phyloP scores from a whole-genome alignment of 805 yeast genomes.

The Brettanomyces custersianus region DNA sequence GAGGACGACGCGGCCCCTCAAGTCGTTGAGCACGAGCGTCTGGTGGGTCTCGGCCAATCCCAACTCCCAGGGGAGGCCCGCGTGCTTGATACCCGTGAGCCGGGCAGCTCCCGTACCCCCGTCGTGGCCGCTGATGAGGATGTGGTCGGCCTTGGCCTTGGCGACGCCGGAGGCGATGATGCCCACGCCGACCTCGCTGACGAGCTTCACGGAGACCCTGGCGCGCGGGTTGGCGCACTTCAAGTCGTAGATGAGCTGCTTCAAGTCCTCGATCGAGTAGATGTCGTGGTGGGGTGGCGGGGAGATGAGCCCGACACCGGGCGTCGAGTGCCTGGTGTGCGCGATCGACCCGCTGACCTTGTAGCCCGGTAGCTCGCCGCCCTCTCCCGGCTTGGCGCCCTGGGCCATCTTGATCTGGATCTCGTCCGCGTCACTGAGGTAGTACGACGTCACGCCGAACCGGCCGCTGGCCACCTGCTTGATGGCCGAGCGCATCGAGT shows the following conservation, averaged over 20 bases:
- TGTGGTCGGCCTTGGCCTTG: slow-evolving; percentile 96
- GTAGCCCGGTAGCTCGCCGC: slow-evolving; percentile 96
- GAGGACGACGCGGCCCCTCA: slow-evolving; percentile 89
- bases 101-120: slow-evolving; percentile 99
- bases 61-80: slow-evolving; percentile 98
- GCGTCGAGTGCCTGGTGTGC: slow-evolving; percentile 91
- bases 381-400: slow-evolving; percentile 99
- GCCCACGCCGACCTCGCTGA: slow-evolving; percentile 98
- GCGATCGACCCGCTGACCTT: slow-evolving; percentile 86
- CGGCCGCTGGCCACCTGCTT: slow-evolving; percentile 97
- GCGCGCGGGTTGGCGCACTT: slow-evolving; percentile 97
- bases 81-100: slow-evolving; percentile 94
- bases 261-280: slow-evolving; percentile 94
- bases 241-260: slow-evolving; percentile 91
- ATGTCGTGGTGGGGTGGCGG: slow-evolving; percentile 99
- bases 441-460: slow-evolving; percentile 94
- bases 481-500: slow-evolving; percentile 97
- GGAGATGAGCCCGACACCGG: slow-evolving; percentile 92
- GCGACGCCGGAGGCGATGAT: slow-evolving; percentile 99
- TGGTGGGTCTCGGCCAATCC: slow-evolving; percentile 98
- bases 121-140: slow-evolving; percentile 93
- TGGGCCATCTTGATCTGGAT: slow-evolving; percentile 98
- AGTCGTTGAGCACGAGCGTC: slow-evolving; percentile 88
- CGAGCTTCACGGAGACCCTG: slow-evolving; percentile 91
- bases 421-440: slow-evolving; percentile 93